These are phyloP conservation scores for Haberlea rhodopensis DNA, from an alignment of 257 asterid genomes.

Conservation along the genomic window DNA sequence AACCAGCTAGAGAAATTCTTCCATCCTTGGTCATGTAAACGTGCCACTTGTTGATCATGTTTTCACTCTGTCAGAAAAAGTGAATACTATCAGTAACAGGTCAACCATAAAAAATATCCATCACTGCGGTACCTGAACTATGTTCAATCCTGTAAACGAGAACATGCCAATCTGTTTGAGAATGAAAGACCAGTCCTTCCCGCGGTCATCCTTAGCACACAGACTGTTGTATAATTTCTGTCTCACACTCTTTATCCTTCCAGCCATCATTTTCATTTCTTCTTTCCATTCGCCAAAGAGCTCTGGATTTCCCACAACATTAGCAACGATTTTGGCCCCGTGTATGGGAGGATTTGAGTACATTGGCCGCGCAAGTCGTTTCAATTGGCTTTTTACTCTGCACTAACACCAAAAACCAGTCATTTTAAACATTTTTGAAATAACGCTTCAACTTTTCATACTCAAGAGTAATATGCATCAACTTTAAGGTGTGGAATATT, in stretches of 20 bases:
- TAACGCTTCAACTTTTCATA: not conserved
- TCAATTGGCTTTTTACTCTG: conserved; percentile 94
- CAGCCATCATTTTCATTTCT: conserved; percentile 96
- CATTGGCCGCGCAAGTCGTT: conserved; percentile 95
- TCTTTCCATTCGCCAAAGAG: conserved; percentile 85
- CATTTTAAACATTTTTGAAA: conserved; percentile 5
- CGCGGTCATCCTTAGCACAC: conserved; percentile 61
- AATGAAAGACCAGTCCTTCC: conserved; percentile 94
- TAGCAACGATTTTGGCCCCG: conserved; percentile 92
- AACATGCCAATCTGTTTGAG: conserved; percentile 95
- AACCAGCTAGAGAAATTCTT: conserved; percentile 91
- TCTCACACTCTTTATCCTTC: conserved; percentile 87
- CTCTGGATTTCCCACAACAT: conserved; percentile 74
- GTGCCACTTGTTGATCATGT: conserved; percentile 91
- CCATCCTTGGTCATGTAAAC: conserved; percentile 96
- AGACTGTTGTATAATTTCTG: conserved; percentile 64
- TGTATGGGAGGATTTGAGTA: conserved; percentile 96
- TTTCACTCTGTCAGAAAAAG: conserved; percentile 56
- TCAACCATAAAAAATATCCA: not conserved
- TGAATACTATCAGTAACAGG: conserved; percentile 20
- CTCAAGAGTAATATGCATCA: no score
- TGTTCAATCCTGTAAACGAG: conserved; percentile 88
- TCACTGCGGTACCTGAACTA: conserved; percentile 62
- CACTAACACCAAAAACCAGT: conserved; percentile 18
- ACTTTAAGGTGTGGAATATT: no score